A percentile compares a stretch with the other conserved stretches of the same genome.
Conservation (phyloP, 2,329 filamentous ascomycete genomes). For the Metarhizium humberi region DNA sequence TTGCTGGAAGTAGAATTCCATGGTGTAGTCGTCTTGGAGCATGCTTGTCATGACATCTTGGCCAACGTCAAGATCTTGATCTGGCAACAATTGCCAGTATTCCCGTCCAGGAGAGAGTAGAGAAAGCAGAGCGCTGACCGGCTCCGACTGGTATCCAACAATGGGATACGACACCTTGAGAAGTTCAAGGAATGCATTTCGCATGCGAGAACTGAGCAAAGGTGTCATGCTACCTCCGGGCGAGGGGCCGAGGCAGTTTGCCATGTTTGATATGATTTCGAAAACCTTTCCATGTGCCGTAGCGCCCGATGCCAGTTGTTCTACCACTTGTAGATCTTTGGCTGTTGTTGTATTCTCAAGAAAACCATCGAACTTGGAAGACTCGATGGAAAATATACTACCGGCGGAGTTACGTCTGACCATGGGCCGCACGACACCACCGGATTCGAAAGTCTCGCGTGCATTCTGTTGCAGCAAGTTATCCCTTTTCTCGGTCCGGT, state of each 20-base stretch:
- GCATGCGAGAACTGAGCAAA: slow-evolving; percentile 52
- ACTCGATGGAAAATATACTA: slow-evolving; percentile 53
- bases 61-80: slow-evolving; percentile 19
- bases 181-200: slow-evolving; percentile 58
- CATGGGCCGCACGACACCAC: slow-evolving; percentile 29
- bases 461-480: slow-evolving; percentile 49
- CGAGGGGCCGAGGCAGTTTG: slow-evolving; percentile 34
- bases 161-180: slow-evolving; percentile 57
- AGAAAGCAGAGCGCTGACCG: slow-evolving; percentile 56
- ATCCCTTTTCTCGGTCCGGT: slow-evolving; percentile 51
- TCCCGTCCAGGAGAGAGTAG: slow-evolving; percentile 47
- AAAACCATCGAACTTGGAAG: slow-evolving; percentile 49
- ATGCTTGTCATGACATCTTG: slow-evolving; percentile 25
- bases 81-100: slow-evolving; percentile 43
- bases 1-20: slow-evolving; percentile 53
- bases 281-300: slow-evolving; percentile 44
- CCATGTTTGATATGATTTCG: slow-evolving; percentile 43
- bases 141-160: slow-evolving; percentile 63
- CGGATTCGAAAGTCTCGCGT: slow-evolving; percentile 44
- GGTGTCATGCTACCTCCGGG: slow-evolving; percentile 38
- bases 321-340: slow-evolving; percentile 41
- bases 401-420: slow-evolving; percentile 50
- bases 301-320: slow-evolving; percentile 38
- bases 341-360: slow-evolving; percentile 39
- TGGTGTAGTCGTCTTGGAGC: slow-evolving; percentile 33